Conservation (phyloP, 371 early-diverging fungal species). For the Chytridiales sp. region DNA sequence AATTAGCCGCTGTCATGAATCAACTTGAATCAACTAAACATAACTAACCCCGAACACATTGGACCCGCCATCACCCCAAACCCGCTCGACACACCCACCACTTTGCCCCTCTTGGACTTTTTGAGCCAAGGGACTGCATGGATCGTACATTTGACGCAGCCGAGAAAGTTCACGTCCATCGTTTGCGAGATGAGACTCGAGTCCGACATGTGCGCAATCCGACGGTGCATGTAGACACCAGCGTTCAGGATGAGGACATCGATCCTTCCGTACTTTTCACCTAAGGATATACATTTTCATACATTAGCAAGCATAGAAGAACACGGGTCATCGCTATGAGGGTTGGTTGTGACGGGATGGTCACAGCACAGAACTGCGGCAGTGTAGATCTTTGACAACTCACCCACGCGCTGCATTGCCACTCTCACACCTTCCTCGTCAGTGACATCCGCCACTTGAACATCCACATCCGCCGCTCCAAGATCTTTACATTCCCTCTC, state of each 20-base stretch:
- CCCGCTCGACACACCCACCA: conserved; percentile 20
- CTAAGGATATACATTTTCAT: neutral
- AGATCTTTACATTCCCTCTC: conserved; percentile 5
- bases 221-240: conserved; percentile 12
- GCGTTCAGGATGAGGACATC: conserved; percentile 15
- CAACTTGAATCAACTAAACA: neutral
- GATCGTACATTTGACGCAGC: conserved; percentile 7
- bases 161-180: conserved; percentile 26
- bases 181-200: neutral
- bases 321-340: neutral
- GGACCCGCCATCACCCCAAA: conserved; percentile 9
- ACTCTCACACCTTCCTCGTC: conserved; percentile 13
- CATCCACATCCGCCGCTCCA: conserved; percentile 17
- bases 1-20: neutral
- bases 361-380: neutral
- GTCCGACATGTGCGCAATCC: neutral
- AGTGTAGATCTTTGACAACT: too few relatives aligned
- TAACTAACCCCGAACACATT: neutral
- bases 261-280: neutral
- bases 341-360: neutral
- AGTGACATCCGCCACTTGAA: conserved; percentile 16
- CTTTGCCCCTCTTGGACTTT: conserved; percentile 10
- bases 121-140: conserved; percentile 21
- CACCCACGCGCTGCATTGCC: conserved; percentile 6
- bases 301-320: neutral